Evolutionary conservation across 306 rosid species (phyloP).

Genomic region (Sphenostylis stenocarpa): DNA sequence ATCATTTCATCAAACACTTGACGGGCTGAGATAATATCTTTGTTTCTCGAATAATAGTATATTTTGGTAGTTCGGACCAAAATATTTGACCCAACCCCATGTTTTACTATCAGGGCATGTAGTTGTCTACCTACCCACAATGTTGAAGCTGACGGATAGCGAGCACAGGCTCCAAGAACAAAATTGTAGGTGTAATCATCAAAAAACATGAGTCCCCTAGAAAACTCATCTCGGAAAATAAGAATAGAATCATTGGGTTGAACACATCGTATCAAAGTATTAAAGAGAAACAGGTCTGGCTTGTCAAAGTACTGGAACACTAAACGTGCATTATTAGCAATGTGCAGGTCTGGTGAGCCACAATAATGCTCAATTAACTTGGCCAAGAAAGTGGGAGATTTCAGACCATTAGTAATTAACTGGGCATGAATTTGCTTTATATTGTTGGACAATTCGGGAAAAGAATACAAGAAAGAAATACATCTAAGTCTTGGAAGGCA

Average conservation of each 20-base stretch:
- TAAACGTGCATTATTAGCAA: conserved; percentile 46
- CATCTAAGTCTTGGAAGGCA: conserved; percentile 49
- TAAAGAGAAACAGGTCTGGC: conserved; percentile 55
- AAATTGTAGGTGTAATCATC: conserved; percentile 59
- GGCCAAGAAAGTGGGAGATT: conserved; percentile 49
- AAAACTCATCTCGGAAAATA: conserved; percentile 49
- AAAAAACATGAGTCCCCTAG: conserved; percentile 45
- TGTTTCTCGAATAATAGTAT: conserved; percentile 62
- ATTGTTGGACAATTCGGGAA: conserved; percentile 39
- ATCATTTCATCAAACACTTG: conserved; percentile 72
- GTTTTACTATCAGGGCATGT: conserved; percentile 51
- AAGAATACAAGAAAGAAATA: conserved; percentile 37
- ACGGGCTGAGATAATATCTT: conserved; percentile 56
- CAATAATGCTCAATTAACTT: conserved; percentile 58
- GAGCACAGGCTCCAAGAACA: conserved; percentile 78
- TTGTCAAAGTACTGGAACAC: conserved; percentile 41
- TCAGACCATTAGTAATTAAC: conserved; percentile 56
- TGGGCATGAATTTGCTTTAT: conserved; percentile 65
- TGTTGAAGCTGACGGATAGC: conserved; percentile 53
- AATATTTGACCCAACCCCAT: conserved; percentile 51
- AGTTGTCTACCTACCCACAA: conserved; percentile 58
- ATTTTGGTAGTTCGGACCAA: conserved; percentile 58
- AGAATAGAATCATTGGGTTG: conserved; percentile 52
- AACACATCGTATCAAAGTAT: conserved; percentile 65
- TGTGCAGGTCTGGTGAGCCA: conserved; percentile 28